phyloP scores from a whole-genome alignment of 768 basidiomycete genomes.

The Rhizopogon vulgaris region DNA sequence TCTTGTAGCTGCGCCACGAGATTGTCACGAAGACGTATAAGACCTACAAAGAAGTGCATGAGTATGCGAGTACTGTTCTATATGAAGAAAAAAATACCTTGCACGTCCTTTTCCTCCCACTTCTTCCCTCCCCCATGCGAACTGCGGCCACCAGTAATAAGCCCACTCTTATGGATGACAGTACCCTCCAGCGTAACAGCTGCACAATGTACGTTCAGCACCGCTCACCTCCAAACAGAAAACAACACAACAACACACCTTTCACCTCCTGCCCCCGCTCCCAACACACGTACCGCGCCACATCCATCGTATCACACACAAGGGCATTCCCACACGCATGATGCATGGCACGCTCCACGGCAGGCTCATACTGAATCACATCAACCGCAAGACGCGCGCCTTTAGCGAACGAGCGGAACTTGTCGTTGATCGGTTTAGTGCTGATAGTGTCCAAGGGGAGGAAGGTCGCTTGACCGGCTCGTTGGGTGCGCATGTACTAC shows the following conservation, averaged over 20 bases:
- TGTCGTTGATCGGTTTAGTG: slow-evolving; percentile 90
- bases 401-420: slow-evolving; percentile 87
- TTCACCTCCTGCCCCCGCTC: slow-evolving; percentile 96
- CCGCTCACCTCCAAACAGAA: neutral
- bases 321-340: slow-evolving; percentile 94
- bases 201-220: neutral
- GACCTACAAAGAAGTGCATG: slow-evolving; percentile 22
- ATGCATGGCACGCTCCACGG: slow-evolving; percentile 90
- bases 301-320: slow-evolving; percentile 93
- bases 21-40: slow-evolving; percentile 60
- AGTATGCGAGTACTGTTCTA: neutral
- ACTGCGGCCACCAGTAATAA: slow-evolving; percentile 93
- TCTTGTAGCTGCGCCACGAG: slow-evolving; percentile 75
- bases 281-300: slow-evolving; percentile 86
- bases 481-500: slow-evolving; percentile 92
- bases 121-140: slow-evolving; percentile 72
- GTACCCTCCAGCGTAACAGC: slow-evolving; percentile 97
- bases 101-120: slow-evolving; percentile 93
- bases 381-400: slow-evolving; percentile 84
- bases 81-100: slow-evolving; percentile 45
- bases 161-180: slow-evolving; percentile 93
- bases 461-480: slow-evolving; percentile 94
- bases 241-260: slow-evolving; percentile 43
- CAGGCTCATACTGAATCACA: slow-evolving; percentile 75
- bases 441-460: slow-evolving; percentile 98